Evolutionary conservation across 2,329 filamentous ascomycete genomes (phyloP).

Genomic region (Colletotrichum melonis): DNA sequence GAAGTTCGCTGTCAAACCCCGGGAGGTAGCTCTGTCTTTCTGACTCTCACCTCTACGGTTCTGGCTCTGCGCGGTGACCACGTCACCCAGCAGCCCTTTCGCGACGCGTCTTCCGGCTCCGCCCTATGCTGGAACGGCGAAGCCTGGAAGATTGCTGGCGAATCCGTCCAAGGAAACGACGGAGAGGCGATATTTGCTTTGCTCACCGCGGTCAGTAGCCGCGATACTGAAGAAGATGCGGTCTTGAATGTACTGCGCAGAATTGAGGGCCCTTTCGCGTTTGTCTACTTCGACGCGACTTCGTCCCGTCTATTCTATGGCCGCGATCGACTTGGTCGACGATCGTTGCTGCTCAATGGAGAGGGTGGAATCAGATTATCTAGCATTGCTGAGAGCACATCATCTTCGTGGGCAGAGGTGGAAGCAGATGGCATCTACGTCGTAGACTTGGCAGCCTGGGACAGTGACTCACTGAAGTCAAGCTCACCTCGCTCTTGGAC

Average conservation of each 20-base stretch:
- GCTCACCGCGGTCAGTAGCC: conserved; percentile 59
- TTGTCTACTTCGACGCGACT: conserved; percentile 80
- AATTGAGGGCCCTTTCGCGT: conserved; percentile 88
- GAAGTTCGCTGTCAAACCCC: conserved; percentile 47
- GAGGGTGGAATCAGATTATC: conserved; percentile 69
- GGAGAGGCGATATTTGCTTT: conserved; percentile 74
- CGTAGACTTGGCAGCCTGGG: conserved; percentile 61
- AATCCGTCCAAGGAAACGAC: conserved; percentile 79
- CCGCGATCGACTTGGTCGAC: conserved; percentile 86
- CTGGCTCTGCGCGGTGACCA: conserved; percentile 86
- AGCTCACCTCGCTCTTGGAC: conserved; percentile 44
- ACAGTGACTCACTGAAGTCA: neutral
- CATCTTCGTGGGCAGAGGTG: conserved; percentile 78
- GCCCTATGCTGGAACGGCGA: conserved; percentile 98
- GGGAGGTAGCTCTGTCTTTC: conserved; percentile 47
- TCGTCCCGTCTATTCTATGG: conserved; percentile 79
- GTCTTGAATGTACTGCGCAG: conserved; percentile 66
- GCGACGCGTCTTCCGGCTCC: conserved; percentile 66
- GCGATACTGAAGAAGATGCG: conserved; percentile 42
- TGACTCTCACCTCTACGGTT: conserved; percentile 85
- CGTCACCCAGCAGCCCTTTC: conserved; percentile 79
- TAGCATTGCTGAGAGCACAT: conserved; percentile 72
- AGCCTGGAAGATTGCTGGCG: conserved; percentile 80
- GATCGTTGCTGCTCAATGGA: conserved; percentile 78
- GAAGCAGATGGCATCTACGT: conserved; percentile 85